Percentiles rank a stretch among this genome's conserved stretches.
phyloP scores from a whole-genome alignment of 495 filamentous ascomycete genomes.

The Penicillium pancosmium region DNA sequence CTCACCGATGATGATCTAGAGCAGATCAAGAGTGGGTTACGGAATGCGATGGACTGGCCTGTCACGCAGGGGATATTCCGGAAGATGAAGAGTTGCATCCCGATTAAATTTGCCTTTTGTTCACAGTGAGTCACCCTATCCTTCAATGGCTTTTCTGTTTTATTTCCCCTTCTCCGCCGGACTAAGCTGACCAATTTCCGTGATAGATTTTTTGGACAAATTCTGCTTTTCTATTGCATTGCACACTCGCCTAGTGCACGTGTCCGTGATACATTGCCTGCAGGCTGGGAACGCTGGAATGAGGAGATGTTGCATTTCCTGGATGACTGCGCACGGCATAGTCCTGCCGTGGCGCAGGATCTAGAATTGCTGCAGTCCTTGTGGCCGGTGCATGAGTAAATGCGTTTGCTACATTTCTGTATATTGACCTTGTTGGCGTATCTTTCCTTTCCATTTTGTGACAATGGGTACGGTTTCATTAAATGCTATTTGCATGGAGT shows the following conservation, averaged over 20 bases:
- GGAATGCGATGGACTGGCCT: slow-evolving; percentile 51
- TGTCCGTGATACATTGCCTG: slow-evolving; percentile 41
- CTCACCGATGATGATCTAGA: slow-evolving; percentile 49
- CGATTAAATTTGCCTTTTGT: slow-evolving; percentile 52
- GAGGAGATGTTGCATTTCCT: slow-evolving; percentile 49
- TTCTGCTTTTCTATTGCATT: slow-evolving; percentile 51
- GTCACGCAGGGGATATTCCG: slow-evolving; percentile 45
- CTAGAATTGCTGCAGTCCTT: slow-evolving; percentile 43
- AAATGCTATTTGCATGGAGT: neutral
- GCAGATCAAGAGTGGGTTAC: slow-evolving; percentile 45
- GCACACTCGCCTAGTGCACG: slow-evolving; percentile 43
- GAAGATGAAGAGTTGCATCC: slow-evolving; percentile 52
- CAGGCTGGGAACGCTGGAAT: slow-evolving; percentile 50
- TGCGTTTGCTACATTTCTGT: neutral
- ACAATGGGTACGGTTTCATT: neutral
- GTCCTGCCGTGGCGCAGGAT: slow-evolving; percentile 49
- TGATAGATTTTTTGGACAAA: slow-evolving; percentile 49
- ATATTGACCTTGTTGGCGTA: neutral
- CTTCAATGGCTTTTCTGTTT: neutral
- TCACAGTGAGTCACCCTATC: slow-evolving; percentile 40
- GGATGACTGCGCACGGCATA: slow-evolving; percentile 43
- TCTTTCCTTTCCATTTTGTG: neutral
- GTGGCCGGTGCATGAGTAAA: slow-evolving; percentile 26
- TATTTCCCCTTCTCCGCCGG: neutral
- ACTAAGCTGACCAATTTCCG: neutral